Percentiles rank a stretch among this genome's conserved stretches.
These are phyloP conservation scores for Kingdonia uniflora DNA, from an alignment of 164 flowering plant genomes.

Conservation along the genomic window DNA sequence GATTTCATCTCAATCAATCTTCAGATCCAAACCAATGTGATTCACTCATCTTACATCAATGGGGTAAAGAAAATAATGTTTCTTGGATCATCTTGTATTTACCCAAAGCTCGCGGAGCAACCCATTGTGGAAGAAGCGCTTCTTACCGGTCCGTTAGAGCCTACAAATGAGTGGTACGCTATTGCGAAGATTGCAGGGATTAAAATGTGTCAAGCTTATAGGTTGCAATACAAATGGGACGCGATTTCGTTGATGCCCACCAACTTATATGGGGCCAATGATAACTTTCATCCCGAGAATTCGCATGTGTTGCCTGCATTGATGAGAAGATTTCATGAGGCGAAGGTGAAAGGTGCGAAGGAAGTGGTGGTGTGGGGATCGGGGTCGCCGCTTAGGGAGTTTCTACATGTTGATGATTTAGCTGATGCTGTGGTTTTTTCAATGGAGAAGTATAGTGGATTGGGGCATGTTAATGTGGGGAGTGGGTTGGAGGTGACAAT, in stretches of 20 bases:
- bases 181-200: conserved; percentile 89
- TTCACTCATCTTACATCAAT: conserved; percentile 45
- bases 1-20: conserved; percentile 81
- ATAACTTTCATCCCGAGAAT: conserved; percentile 87
- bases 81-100: conserved; percentile 86
- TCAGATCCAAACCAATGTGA: conserved; percentile 87
- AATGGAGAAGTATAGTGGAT: conserved; percentile 39
- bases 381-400: conserved; percentile 80
- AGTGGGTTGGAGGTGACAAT: conserved; percentile 87
- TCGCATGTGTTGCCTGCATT: conserved; percentile 90
- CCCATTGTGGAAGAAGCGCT: conserved; percentile 72
- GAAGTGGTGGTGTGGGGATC: conserved; percentile 94
- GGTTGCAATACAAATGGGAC: conserved; percentile 57
- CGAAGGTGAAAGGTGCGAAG: conserved; percentile 49
- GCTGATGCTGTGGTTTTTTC: conserved; percentile 78
- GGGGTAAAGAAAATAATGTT: conserved; percentile 68
- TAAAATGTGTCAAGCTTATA: conserved; percentile 80
- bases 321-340: conserved; percentile 85
- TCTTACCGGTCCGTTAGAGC: conserved; percentile 79
- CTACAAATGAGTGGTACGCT: conserved; percentile 93
- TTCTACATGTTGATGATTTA: conserved; percentile 86
- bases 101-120: conserved; percentile 86
- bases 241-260: conserved; percentile 90
- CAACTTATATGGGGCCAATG: conserved; percentile 76
- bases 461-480: conserved; percentile 38